Evolutionary conservation across 345 rosid genomes (phyloP).

Genomic region (Eucalyptus leucophloia): DNA sequence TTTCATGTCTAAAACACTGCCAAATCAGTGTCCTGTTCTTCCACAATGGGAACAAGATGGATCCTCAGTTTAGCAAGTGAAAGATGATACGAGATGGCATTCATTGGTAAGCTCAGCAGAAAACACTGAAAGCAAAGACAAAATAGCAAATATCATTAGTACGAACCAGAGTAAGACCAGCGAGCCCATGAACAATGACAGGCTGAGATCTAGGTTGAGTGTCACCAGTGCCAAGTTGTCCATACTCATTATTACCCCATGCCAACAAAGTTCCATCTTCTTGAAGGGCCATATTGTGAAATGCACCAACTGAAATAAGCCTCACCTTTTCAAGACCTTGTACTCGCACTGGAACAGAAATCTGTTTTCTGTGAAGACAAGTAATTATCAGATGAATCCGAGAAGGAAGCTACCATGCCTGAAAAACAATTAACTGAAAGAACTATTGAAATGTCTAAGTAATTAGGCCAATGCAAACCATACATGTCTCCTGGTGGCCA

Average conservation of each 20-base stretch:
- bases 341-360: constrained; percentile 90
- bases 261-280: constrained; percentile 96
- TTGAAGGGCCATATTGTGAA: constrained; percentile 93
- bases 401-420: neutral
- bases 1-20: neutral
- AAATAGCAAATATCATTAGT: neutral
- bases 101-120: neutral
- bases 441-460: neutral
- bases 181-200: constrained; percentile 78
- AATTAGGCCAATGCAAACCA: neutral
- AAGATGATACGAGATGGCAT: neutral
- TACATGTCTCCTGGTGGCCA: constrained; percentile 99
- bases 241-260: constrained; percentile 99
- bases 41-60: neutral
- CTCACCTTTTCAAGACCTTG: constrained; percentile 93
- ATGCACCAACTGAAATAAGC: constrained; percentile 93
- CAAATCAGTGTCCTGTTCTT: neutral
- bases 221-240: constrained; percentile 99
- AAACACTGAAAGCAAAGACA: neutral
- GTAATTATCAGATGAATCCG: neutral
- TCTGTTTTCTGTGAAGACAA: constrained; percentile 64
- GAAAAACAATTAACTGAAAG: neutral
- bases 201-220: constrained; percentile 99
- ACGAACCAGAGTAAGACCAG: constrained; percentile 77
- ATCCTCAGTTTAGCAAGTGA: neutral